Base-by-base conservation (phyloP, 768 basidiomycete species). In the Pulveroboletus frians region DNA sequence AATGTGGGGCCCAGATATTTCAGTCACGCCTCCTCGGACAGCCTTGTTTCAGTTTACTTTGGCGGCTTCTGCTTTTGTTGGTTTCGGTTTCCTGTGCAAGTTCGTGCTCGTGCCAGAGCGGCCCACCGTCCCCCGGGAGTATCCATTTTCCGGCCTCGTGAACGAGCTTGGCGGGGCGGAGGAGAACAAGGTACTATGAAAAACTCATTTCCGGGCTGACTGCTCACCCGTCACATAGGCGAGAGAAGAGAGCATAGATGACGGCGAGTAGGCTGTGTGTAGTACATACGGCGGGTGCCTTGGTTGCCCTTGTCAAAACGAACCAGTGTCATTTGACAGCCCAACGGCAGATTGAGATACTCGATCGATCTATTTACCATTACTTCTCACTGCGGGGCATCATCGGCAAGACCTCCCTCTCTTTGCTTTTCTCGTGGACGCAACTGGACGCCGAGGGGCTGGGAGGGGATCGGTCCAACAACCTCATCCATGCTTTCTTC, bases 1-100 rank as follows among this genome's bases (percentile, higher is more conserved):
- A 32, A 88, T 92, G 85, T 92, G 88, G 88, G 88, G 88, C 21
- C 88, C 88, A 18, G 90, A 92, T 60, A 71, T 80, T 26, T 78
- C 89, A 35, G 75, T 76, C 18, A 70, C 88, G 11, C 69, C 74
- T 11, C 82, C 86, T 21, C 66, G 74, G 7, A 74, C 65, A 2
- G 89, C 90, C 7, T 64, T 85, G 31, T 73, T 76, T 43, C 85
- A 85, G 39, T 85, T 92, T 62, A 56, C 76, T 11, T 64, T 84
- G 44, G 88, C 81, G 0, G 69, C 74, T 17, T 64, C 76, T 21
- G 77, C 76, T n/a, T 86, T 92, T 54, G 73, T 83, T 36, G 71
- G 75, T 3, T 78, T 84, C 52, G 88, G 81, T 3, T 73, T 80
- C 46, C 51, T 81, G 38, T 75, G 80, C 58, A 84, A 81, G 48